Percentiles rank a stretch among this genome's conserved stretches.
Conservation (phyloP, 2,329 filamentous ascomycete species). For the Claviceps sp. region DNA sequence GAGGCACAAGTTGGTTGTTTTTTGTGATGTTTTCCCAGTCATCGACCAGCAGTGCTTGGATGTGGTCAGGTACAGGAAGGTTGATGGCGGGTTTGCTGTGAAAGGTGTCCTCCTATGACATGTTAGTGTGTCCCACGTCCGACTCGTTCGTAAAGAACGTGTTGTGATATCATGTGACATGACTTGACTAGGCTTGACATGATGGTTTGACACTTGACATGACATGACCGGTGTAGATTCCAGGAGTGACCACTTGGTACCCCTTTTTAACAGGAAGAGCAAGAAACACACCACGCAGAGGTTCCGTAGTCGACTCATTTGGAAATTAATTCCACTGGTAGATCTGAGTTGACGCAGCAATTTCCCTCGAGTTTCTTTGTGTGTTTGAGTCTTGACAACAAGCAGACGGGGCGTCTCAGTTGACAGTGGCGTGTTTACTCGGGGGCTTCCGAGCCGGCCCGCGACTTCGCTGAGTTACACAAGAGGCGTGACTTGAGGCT, state of each 20-base stretch:
- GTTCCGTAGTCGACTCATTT: constrained; percentile 3
- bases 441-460: neutral
- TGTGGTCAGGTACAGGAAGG: constrained; percentile 71
- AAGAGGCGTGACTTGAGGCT: constrained; percentile 4
- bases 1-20: constrained; percentile 74
- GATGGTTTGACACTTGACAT: neutral
- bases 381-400: neutral
- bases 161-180: neutral
- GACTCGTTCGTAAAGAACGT: neutral
- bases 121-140: neutral
- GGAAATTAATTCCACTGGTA: neutral
- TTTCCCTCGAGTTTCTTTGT: too few relatives aligned
- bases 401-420: neutral
- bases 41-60: constrained; percentile 88
- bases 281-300: neutral
- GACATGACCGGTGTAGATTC: neutral
- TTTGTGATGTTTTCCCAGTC: constrained; percentile 99
- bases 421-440: neutral
- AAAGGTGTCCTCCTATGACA: constrained; percentile 70
- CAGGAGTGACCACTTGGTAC: neutral
- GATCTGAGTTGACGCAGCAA: neutral
- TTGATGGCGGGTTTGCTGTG: constrained; percentile 74
- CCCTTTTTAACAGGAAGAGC: neutral
- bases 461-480: constrained; percentile 3
- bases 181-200: too few relatives aligned